A percentile compares a stretch with the other conserved stretches of the same genome.
phyloP scores from a whole-genome alignment of 768 basidiomycete genomes.

The Coprinopsis cinerea region DNA sequence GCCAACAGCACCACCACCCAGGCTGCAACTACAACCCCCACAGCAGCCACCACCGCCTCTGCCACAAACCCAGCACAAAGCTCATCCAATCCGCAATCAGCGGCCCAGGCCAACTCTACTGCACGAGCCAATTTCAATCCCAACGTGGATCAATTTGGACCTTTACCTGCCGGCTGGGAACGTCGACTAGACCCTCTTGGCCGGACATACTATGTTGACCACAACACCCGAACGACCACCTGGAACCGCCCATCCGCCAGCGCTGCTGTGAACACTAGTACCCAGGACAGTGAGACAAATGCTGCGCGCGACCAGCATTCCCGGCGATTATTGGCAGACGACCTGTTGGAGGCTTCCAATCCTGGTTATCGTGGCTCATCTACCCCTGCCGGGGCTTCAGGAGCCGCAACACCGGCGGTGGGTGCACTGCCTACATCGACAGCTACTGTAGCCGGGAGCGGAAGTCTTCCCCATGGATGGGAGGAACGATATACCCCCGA shows the following conservation, averaged over 20 bases:
- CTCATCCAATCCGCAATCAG: conserved; percentile 8
- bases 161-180: conserved; percentile 92
- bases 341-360: conserved; percentile 71
- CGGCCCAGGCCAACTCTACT: conserved; percentile 25
- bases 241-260: conserved; percentile 90
- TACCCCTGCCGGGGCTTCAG: conserved; percentile 21
- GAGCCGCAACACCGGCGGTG: conserved; percentile 26
- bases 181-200: conserved; percentile 94
- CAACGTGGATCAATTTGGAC: conserved; percentile 89
- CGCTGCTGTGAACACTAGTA: conserved; percentile 63
- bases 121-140: conserved; percentile 84
- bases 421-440: conserved; percentile 33
- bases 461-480: conserved; percentile 94
- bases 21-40: conserved; percentile 18
- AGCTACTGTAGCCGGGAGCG: conserved; percentile 67
- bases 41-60: conserved; percentile 10
- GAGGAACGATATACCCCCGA: conserved; percentile 98
- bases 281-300: conserved; percentile 74
- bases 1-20: conserved; percentile 19
- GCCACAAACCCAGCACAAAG: conserved; percentile 2
- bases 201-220: conserved; percentile 97
- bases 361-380: conserved; percentile 31
- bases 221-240: conserved; percentile 95
- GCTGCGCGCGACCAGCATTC: conserved; percentile 84
- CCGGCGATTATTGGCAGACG: conserved; percentile 78